Evolutionary conservation across 805 yeast genomes (phyloP), one percentile per base, ranked within the genome.

Genomic region (Teunomyces atbi): DNA sequence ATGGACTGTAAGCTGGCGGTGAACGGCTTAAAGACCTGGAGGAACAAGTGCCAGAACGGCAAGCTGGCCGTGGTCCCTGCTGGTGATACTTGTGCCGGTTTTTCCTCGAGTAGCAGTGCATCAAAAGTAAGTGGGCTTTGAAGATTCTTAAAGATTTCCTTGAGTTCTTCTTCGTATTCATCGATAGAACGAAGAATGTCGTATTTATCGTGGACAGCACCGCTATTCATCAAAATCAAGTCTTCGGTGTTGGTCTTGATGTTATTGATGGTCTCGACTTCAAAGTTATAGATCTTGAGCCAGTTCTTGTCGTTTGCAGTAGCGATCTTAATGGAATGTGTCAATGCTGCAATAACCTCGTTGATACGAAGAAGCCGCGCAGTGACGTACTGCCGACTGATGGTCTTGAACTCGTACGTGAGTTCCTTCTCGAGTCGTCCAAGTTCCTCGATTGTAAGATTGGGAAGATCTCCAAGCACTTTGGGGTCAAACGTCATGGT

Each of bases 91-190:
- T 30, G 33, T 13, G 19, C 26, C 5, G 8, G 13, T 11, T 16
- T 11, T 16, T 45, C 48, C 26, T 51, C 48, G 5, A 44, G 45
- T 28, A 69, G 54, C 8, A 57, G 52, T 5, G 55, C 57, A 44
- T 71, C 76, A 35, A 69, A 54, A 10, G 55, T 61, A 19, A 66
- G 52, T 1, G 76, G 76, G 52, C 66, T 61, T 44, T 66, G 68
- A 5, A 67, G 47, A 35, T 61, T 61, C 6, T 55, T 48, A 27
- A 66, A 52, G 7, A 71, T 51, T 26, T 59, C 68, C 5, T 51
- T 36, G 8, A 72, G 53, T 47, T 68, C 72, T 6, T 56, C 54
- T 44, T 70, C 71, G 44, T 61, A 62, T 28, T 66, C 69, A 5
- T 55, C 58, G 7, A 57, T 37, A 1, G 54, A 45, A 29, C 43